Base-by-base conservation (phyloP, 2,329 filamentous ascomycete genomes). In the Calonectria pseudoturangicola region DNA sequence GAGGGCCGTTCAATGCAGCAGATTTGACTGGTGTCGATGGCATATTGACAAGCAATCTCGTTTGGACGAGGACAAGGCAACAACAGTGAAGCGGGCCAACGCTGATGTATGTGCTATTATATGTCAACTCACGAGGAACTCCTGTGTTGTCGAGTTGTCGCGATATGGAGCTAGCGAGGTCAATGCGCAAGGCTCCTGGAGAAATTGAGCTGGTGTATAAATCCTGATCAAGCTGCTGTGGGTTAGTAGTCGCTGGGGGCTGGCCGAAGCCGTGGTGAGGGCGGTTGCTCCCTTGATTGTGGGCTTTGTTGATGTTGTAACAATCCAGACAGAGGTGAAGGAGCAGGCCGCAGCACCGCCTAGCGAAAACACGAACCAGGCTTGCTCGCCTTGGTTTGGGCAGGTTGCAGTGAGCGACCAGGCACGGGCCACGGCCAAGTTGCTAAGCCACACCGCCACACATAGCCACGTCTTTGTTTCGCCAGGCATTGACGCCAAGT, bases 1-100 rank as follows among this genome's bases (percentile, higher is more conserved):
- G 80, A 39, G 85, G 82, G 65, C 66, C 82, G 83, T 88, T 81
- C 81, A 88, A 74, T 76, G 89, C 80, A 76, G 85, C 86, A 43
- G 81, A 79, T 70, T 71, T 80, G 69, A 79, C 70, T 16, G 81
- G 80, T 39, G 81, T 82, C 39, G 82, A 76, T 39, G 54, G 54
- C 83, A 84, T 84, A 62, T 18, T 74, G 67, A 51, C 39, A 33
- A 25, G 18, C 15, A 56, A 58, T 21, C 67, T 30, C 21, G 50
- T 33, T 25, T n/a, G 48, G 33, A 48, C 43, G 27, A 21, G 45
- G n/a, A 13, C 16, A 5, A 33, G 27, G 39, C 50, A n/a, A 27
- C 25, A 56, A 25, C 41, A 41, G 39, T 7, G 25, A 45, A 27
- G 60, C n/a, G 6, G 21, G 39, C 63, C 45, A 63, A 28, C 18